Evolutionary conservation across 768 basidiomycete species (phyloP).

Genomic region (Leccinum uliginosum): DNA sequence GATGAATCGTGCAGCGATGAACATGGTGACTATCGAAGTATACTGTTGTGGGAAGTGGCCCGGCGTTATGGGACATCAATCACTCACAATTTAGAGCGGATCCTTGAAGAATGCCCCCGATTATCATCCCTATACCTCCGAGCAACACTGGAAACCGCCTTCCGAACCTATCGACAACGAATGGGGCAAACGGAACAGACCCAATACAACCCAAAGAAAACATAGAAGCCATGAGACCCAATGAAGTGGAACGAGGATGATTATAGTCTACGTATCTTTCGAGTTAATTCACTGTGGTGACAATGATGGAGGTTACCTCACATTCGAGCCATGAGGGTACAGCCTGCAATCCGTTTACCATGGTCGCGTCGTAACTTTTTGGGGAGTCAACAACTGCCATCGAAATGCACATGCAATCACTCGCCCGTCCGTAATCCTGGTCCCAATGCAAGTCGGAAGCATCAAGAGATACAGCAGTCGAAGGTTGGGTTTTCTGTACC

Average conservation of each 20-base stretch:
- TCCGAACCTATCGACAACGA: not conserved
- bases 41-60: not conserved
- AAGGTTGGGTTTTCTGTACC: slow-evolving; percentile 61
- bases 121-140: not conserved
- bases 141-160: not conserved
- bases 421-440: slow-evolving; percentile 18
- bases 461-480: slow-evolving; percentile 51
- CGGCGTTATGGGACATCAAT: not conserved
- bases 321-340: not conserved
- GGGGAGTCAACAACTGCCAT: not conserved
- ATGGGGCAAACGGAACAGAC: not conserved
- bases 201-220: not conserved
- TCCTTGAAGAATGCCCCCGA: not conserved
- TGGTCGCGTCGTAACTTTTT: not conserved
- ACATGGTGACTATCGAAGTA: not conserved
- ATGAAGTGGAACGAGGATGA: not conserved
- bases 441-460: slow-evolving; percentile 36
- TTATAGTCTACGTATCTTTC: not conserved
- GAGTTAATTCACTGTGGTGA: not conserved
- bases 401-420: not conserved
- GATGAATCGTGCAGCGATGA: not conserved
- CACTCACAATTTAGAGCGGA: not conserved
- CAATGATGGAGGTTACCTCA: not conserved
- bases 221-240: not conserved
- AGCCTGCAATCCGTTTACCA: not conserved